phyloP scores from a whole-genome alignment of 257 asterid species.

The Capsicum pubescens region DNA sequence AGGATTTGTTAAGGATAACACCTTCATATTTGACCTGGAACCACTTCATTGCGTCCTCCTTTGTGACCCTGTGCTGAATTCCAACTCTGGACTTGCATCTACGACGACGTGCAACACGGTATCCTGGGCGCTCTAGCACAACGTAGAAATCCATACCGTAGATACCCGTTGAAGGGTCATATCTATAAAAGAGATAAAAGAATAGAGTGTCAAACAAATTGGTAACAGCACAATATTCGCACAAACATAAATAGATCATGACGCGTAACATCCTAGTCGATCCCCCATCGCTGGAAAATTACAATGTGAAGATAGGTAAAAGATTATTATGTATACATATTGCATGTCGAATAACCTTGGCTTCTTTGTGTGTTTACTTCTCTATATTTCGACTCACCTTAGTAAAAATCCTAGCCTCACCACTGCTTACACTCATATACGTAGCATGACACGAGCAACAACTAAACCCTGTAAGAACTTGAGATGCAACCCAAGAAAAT shows the following conservation, averaged over 20 bases:
- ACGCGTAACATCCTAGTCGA: not conserved
- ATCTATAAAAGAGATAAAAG: slow-evolving; percentile 31
- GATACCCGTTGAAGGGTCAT: slow-evolving; percentile 63
- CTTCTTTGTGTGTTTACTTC: no score
- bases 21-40: slow-evolving; percentile 64
- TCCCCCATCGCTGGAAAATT: no score
- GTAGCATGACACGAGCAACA: not conserved
- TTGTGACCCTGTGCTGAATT: slow-evolving; percentile 80
- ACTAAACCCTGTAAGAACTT: not conserved
- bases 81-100: slow-evolving; percentile 86
- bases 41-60: slow-evolving; percentile 78
- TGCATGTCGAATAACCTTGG: no score
- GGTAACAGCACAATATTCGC: not conserved
- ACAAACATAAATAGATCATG: not conserved
- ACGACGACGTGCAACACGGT: slow-evolving; percentile 78
- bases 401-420: no score
- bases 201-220: not conserved
- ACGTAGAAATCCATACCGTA: slow-evolving; percentile 67
- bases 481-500: not conserved
- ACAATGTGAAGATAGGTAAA: not conserved
- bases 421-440: not conserved
- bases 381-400: not conserved
- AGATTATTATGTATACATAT: no score
- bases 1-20: slow-evolving; percentile 60
- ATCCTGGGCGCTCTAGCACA: slow-evolving; percentile 75